A percentile compares a stretch with the other conserved stretches of the same genome.
Evolutionary conservation across 495 filamentous ascomycete species (phyloP).

Genomic region (Penicillium roqueforti): DNA sequence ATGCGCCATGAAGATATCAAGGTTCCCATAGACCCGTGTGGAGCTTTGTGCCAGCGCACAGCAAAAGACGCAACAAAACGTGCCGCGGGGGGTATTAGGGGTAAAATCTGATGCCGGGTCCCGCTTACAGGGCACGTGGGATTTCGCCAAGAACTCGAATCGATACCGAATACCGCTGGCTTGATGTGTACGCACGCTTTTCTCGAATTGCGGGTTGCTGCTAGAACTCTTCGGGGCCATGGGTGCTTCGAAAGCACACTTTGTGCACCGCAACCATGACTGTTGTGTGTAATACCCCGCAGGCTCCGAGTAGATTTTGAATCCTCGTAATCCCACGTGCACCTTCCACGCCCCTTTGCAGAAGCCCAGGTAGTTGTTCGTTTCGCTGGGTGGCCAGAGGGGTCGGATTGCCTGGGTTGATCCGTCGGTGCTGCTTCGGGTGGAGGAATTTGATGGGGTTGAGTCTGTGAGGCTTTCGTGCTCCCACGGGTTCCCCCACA

Average conservation of each 20-base stretch:
- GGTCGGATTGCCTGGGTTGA: neutral
- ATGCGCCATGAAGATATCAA: conserved; percentile 45
- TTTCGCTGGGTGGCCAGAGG: conserved; percentile 32
- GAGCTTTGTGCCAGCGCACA: conserved; percentile 31
- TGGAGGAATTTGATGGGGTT: conserved; percentile 4
- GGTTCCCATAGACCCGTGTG: conserved; percentile 34
- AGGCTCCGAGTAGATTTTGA: conserved; percentile 31
- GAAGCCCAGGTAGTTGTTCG: conserved; percentile 47
- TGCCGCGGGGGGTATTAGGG: conserved; percentile 8
- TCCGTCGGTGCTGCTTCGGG: neutral
- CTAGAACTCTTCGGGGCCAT: conserved; percentile 9
- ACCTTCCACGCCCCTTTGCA: conserved; percentile 51
- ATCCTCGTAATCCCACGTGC: conserved; percentile 38
- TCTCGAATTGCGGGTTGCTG: conserved; percentile 21
- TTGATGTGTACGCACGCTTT: conserved; percentile 20
- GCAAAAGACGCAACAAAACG: conserved; percentile 48
- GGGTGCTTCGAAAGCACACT: conserved; percentile 43
- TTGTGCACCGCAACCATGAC: conserved; percentile 38
- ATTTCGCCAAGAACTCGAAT: conserved; percentile 50
- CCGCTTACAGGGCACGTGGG: conserved; percentile 35
- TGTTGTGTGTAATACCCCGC: conserved; percentile 31
- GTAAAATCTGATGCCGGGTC: conserved; percentile 8
- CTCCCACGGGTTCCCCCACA: neutral
- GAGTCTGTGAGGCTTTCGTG: conserved; percentile 3
- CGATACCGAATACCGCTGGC: conserved; percentile 41